These are phyloP conservation scores for Xylaria sp. DNA, from an alignment of 495 filamentous ascomycete genomes.

Conservation along the genomic window DNA sequence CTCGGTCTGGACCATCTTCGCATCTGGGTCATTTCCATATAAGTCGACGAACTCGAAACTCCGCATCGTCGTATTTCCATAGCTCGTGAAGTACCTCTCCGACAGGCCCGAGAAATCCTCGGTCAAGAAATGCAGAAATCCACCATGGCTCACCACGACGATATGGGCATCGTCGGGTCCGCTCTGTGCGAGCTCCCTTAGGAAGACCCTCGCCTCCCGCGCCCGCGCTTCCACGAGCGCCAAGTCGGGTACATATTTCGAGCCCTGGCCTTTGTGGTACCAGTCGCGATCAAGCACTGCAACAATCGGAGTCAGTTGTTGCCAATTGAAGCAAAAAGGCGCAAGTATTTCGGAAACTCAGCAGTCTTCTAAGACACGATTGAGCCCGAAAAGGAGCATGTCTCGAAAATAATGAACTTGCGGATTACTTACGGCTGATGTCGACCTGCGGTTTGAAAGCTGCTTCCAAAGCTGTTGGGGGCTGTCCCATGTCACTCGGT, in stretches of 20 bases:
- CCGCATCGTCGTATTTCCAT: slow-evolving; percentile 69
- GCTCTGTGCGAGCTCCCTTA: slow-evolving; percentile 50
- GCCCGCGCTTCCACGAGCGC: slow-evolving; percentile 64
- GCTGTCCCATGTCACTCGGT: slow-evolving; percentile 74
- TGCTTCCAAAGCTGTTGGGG: slow-evolving; percentile 49
- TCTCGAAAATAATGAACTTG: background rate
- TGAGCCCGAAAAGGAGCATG: background rate
- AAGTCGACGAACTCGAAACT: slow-evolving; percentile 65
- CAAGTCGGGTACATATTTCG: slow-evolving; percentile 57
- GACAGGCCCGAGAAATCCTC: slow-evolving; percentile 71
- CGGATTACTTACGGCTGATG: slow-evolving; percentile 27
- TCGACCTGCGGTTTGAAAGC: slow-evolving; percentile 57
- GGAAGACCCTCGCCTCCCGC: slow-evolving; percentile 62
- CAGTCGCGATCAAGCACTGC: slow-evolving; percentile 60
- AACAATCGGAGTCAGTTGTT: slow-evolving; percentile 16
- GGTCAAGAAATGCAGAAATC: slow-evolving; percentile 67
- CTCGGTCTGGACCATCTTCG: slow-evolving; percentile 61
- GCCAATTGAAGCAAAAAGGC: background rate
- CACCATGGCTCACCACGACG: slow-evolving; percentile 52
- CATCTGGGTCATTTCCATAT: slow-evolving; percentile 55
- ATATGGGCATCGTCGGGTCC: slow-evolving; percentile 58
- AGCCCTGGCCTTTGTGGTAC: slow-evolving; percentile 66
- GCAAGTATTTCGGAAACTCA: background rate
- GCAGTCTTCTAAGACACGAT: background rate
- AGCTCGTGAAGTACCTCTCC: slow-evolving; percentile 22